These are phyloP conservation scores for Sclerotinia sclerotiorum DNA, from an alignment of 2,329 filamentous ascomycete species.

Conservation along the genomic window DNA sequence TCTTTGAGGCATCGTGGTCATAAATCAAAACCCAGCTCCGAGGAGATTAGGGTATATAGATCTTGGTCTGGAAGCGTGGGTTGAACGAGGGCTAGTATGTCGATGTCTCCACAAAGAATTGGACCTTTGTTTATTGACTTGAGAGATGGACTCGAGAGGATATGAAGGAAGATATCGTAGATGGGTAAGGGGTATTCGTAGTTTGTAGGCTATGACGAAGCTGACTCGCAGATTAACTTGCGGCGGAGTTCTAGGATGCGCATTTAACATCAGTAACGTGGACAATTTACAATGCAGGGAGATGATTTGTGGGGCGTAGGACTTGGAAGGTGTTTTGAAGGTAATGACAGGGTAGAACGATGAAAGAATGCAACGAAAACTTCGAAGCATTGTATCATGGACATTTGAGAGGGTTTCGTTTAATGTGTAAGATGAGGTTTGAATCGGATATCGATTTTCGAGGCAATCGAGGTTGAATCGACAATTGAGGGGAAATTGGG, in stretches of 20 bases:
- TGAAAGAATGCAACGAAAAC: constrained; percentile 18
- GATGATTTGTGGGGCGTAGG: constrained; percentile 16
- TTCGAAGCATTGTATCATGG: constrained; percentile 12
- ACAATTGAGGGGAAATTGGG: constrained; percentile 15
- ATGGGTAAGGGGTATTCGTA: constrained; percentile 24
- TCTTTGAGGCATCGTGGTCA: constrained; percentile 43
- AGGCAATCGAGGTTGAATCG: constrained; percentile 8
- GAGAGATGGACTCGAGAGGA: constrained; percentile 14
- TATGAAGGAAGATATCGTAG: constrained; percentile 24
- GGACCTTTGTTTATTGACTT: constrained; percentile 14
- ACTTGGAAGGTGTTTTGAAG: neutral
- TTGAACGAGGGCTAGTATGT: neutral
- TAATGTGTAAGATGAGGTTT: constrained; percentile 24
- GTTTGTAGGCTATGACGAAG: constrained; percentile 15
- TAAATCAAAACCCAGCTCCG: constrained; percentile 25
- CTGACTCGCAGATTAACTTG: constrained; percentile 21
- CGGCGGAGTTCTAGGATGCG: constrained; percentile 27
- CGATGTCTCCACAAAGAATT: constrained; percentile 5
- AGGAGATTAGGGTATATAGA: constrained; percentile 24
- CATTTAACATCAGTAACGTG: constrained; percentile 22
- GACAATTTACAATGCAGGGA: constrained; percentile 23
- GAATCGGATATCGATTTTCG: neutral
- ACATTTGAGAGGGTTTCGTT: constrained; percentile 18
- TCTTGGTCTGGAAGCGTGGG: neutral
- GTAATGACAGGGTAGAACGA: constrained; percentile 18